Percentiles rank a stretch among this genome's conserved stretches.
These are phyloP conservation scores for Protomyces gravidus DNA, from an alignment of 1,139 yeast genomes.

Conservation along the genomic window DNA sequence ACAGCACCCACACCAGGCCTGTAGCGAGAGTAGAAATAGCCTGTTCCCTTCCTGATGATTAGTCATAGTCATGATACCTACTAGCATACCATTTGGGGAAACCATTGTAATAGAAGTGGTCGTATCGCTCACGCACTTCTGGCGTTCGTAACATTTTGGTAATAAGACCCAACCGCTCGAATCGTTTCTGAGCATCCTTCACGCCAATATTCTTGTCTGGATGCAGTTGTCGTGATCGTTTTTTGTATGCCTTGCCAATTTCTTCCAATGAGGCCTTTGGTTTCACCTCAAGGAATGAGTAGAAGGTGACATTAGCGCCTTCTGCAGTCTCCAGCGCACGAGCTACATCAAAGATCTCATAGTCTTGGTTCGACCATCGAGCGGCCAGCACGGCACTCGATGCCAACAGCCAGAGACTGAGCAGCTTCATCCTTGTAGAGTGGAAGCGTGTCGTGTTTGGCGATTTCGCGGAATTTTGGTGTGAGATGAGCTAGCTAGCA, in stretches of 20 bases:
- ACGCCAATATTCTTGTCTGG: slow-evolving; percentile 66
- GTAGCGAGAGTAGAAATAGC: slow-evolving; percentile 37
- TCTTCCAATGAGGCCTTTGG: slow-evolving; percentile 56
- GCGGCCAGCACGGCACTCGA: slow-evolving; percentile 10
- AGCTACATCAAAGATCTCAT: slow-evolving; percentile 65
- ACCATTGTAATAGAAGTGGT: slow-evolving; percentile 75
- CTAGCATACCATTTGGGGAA: slow-evolving; percentile 72
- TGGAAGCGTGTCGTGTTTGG: too few relatives aligned
- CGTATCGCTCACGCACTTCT: slow-evolving; percentile 64
- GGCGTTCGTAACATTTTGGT: slow-evolving; percentile 66
- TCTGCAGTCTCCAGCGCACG: slow-evolving; percentile 62
- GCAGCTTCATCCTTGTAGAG: neutral
- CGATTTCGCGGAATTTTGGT: too few relatives aligned
- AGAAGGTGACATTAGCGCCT: slow-evolving; percentile 62
- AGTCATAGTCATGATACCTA: slow-evolving; percentile 5
- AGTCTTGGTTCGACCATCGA: slow-evolving; percentile 29
- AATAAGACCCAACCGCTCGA: slow-evolving; percentile 68
- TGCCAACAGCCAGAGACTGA: slow-evolving; percentile 3
- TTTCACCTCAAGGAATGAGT: slow-evolving; percentile 56
- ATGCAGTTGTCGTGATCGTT: slow-evolving; percentile 65
- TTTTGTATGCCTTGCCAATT: slow-evolving; percentile 69
- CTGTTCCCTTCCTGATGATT: slow-evolving; percentile 29
- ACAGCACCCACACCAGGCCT: slow-evolving; percentile 56
- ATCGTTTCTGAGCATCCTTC: slow-evolving; percentile 51
- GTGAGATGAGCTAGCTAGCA: too few relatives aligned